Conservation (phyloP, 306 rosid genomes). For the Hippophae gyantsensis region DNA sequence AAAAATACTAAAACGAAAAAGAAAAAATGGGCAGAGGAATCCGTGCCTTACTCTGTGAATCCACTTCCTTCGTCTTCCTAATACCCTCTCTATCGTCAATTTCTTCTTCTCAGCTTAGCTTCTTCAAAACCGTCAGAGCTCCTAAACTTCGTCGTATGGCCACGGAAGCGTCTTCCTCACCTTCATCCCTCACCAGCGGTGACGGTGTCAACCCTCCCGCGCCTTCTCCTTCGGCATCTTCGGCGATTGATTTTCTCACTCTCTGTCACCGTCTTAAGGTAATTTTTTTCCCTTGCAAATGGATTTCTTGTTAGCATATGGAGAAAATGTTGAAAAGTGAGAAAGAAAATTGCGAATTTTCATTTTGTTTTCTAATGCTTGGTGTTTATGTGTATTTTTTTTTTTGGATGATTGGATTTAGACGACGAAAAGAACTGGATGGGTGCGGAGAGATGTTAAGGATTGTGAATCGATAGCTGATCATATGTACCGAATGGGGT, state of each 20-base stretch:
- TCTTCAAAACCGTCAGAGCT: constrained; percentile 2
- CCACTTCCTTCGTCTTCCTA: background rate
- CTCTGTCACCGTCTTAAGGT: constrained; percentile 84
- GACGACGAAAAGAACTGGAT: constrained; percentile 83
- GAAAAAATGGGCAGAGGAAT: background rate
- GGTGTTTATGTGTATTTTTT: background rate
- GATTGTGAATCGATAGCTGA: constrained; percentile 81
- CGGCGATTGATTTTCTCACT: constrained; percentile 72
- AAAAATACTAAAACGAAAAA: background rate
- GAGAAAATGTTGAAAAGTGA: constrained; percentile 6
- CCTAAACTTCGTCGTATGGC: constrained; percentile 33
- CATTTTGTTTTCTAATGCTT: constrained; percentile 7
- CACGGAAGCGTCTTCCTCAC: constrained; percentile 26
- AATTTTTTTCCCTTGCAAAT: background rate
- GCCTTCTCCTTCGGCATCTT: constrained; percentile 30
- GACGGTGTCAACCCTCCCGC: constrained; percentile 22
- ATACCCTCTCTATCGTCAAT: background rate
- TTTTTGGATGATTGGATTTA: constrained; percentile 13
- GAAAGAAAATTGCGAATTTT: background rate
- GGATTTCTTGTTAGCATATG: background rate
- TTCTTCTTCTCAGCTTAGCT: constrained; percentile 9
- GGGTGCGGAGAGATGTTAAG: constrained; percentile 49
- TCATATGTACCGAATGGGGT: constrained; percentile 89
- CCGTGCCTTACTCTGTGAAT: constrained; percentile 1
- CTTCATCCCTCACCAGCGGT: constrained; percentile 21